Conservation (phyloP, 768 basidiomycete genomes). For the Cytidiella melzeri region DNA sequence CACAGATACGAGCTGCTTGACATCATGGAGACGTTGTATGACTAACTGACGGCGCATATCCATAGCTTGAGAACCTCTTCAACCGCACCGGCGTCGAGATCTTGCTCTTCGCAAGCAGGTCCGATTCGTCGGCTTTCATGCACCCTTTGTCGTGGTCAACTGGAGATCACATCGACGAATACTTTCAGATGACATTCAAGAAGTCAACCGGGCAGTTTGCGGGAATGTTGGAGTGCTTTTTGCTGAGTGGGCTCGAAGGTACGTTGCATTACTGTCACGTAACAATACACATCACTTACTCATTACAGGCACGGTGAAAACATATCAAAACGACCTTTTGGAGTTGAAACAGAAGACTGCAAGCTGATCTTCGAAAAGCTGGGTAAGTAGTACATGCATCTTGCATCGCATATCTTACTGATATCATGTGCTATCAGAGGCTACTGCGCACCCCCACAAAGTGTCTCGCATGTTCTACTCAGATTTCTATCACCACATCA, state of each 20-base stretch:
- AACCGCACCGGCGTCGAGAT: too few relatives aligned
- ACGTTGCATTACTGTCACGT: neutral
- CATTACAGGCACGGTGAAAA: neutral
- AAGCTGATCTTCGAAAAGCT: neutral
- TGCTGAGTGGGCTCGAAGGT: neutral
- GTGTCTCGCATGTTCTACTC: constrained; percentile 14
- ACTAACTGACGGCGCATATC: too few relatives aligned
- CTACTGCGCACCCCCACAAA: neutral
- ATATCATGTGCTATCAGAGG: neutral
- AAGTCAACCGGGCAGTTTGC: neutral
- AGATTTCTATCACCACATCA: constrained; percentile 17
- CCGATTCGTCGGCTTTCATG: too few relatives aligned
- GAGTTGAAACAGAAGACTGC: neutral
- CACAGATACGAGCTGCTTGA: too few relatives aligned
- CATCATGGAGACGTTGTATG: too few relatives aligned
- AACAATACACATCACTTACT: neutral
- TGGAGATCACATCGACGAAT: too few relatives aligned
- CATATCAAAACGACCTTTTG: neutral
- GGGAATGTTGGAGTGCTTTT: neutral
- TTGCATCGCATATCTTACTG: neutral
- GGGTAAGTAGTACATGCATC: neutral
- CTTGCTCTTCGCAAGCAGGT: too few relatives aligned
- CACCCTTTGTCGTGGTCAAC: too few relatives aligned
- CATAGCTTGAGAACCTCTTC: too few relatives aligned
- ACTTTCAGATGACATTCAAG: constrained; percentile 1